These are phyloP conservation scores for Globisporangium nodosum DNA, from an alignment of 352 stramenopile genomes.

Conservation along the genomic window DNA sequence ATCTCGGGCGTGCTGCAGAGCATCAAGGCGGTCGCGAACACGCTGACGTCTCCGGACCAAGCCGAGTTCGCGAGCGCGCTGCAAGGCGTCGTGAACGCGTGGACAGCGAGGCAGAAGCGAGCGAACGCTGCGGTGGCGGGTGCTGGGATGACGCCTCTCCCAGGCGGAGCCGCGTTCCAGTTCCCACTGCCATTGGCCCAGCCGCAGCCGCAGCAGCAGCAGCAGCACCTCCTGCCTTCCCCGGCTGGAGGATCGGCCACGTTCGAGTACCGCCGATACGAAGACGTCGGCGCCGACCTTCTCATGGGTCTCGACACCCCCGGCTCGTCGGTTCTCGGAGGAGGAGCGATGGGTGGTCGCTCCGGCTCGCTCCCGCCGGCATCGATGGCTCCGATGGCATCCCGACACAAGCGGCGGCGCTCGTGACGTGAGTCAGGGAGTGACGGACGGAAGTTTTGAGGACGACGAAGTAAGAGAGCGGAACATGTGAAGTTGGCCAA, in stretches of 20 bases:
- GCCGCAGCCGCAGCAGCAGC: neutral
- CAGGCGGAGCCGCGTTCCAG: neutral
- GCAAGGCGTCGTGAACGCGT: neutral
- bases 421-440: neutral
- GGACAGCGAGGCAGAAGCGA: neutral
- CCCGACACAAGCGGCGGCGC: neutral
- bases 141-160: too few species aligned
- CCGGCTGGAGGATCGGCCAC: neutral
- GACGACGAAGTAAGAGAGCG: too few species aligned
- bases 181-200: neutral
- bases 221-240: neutral
- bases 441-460: too few species aligned
- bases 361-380: neutral
- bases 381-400: neutral
- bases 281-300: slow-evolving; percentile 1
- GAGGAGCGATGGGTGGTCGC: neutral
- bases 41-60: neutral
- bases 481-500: too few species aligned
- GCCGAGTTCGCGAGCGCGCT: neutral
- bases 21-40: neutral
- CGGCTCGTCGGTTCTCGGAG: neutral
- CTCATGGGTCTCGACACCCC: slow-evolving; percentile 5
- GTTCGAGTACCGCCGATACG: slow-evolving; percentile 4
- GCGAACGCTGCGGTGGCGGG: neutral
- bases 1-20: neutral